Base-by-base conservation (phyloP, 2,329 filamentous ascomycete species). In the Ceratocystis albifundus region DNA sequence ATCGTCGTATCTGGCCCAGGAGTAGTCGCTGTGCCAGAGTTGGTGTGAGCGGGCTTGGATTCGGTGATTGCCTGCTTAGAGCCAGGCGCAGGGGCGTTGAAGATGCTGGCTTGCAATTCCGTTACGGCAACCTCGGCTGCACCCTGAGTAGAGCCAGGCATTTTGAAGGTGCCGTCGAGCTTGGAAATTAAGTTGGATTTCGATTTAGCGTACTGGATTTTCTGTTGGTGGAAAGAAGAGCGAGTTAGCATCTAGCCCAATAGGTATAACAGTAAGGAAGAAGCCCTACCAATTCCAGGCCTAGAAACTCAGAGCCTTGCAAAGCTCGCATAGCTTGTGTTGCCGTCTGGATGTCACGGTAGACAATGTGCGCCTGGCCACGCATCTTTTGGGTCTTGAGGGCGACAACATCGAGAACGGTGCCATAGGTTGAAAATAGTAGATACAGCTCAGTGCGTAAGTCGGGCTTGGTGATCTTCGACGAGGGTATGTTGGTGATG, bases 291-390 rank as follows among this genome's bases (percentile, higher is more conserved):
- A 99, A 85, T 70, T 90, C 83, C 70, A 84, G 86, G 17, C 92
- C 94, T 70, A 95, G 87, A 70, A 99, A 91, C 1, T 88, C 84
- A 72, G 90, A 89, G 1, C 89, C 90, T 71, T 97, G 88, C 61
- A 96, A 79, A 10, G 89, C 86, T 70, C 93, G 82, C 90, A 99
- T 90, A 1, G 94, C 94, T 74, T 96, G 90, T 28, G 92, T 96
- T 64, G 91, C 90, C n/a, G 90, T 86, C 70, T 96, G 88, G 44
- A 93, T 80, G 74, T 99, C 93, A 67, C 89, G 84, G 75, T 91
- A 97, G 15, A 94, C 88, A 68, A 99, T 80, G 73, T 97, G 94
- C 69, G 94, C 94, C 77, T 99, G 94, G 2, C 94, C 94, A 62
- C 94, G 88, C 92, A 97, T 96, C 77, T 90, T 90, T 75, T 82